Percentiles rank a stretch among this genome's conserved stretches.
Conservation (phyloP, 768 basidiomycete species). For the Chalciporus chontae region DNA sequence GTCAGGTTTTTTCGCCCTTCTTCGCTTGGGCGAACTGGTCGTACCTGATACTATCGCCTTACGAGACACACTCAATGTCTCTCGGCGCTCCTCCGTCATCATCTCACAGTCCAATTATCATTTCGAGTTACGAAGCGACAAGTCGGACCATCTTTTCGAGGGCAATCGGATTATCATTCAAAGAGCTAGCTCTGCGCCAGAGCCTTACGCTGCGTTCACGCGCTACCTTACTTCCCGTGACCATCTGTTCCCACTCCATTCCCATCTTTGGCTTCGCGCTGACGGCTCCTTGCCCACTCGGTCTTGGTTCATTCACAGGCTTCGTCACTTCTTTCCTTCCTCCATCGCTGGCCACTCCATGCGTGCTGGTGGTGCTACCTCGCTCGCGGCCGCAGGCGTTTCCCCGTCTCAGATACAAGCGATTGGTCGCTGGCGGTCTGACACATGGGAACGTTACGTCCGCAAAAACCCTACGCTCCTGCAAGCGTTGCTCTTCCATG, state of each 20-base stretch:
- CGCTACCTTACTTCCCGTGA: conserved; percentile 27
- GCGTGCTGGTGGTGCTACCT: conserved; percentile 41
- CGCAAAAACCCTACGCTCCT: conserved; percentile 34
- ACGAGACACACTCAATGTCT: conserved; percentile 4
- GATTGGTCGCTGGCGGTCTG: conserved; percentile 37
- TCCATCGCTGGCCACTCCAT: conserved; percentile 27
- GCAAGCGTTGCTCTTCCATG: conserved; percentile 18
- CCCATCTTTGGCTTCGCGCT: conserved; percentile 32
- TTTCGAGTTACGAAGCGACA: conserved; percentile 17
- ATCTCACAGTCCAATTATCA: background rate
- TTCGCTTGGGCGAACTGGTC: conserved; percentile 20
- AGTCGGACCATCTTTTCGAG: conserved; percentile 18
- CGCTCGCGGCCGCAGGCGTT: conserved; percentile 30
- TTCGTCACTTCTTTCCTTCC: conserved; percentile 9
- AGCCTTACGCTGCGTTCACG: conserved; percentile 16
- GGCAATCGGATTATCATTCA: conserved; percentile 14
- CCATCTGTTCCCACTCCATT: conserved; percentile 19
- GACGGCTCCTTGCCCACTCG: conserved; percentile 32
- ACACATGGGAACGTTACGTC: conserved; percentile 29
- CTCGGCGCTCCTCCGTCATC: background rate
- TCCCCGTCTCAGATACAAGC: conserved; percentile 34
- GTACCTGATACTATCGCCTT: conserved; percentile 12
- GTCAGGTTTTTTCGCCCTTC: conserved; percentile 14
- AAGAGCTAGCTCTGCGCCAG: background rate
- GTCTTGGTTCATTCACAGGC: conserved; percentile 32